Conservation (phyloP, 352 stramenopile genomes). For the Pythium aphanidermatum region DNA sequence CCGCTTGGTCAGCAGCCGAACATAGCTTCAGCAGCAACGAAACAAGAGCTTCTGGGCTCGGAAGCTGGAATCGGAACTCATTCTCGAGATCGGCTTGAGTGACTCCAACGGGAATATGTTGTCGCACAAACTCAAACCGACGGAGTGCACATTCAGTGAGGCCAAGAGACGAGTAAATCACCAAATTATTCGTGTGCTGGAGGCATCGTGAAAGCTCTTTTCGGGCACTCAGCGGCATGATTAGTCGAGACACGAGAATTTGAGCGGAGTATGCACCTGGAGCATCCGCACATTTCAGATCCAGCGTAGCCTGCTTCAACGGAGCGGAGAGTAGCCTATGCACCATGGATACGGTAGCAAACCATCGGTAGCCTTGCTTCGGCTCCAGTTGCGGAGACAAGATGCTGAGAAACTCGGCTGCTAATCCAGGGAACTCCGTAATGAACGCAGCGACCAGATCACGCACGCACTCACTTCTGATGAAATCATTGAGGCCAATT, state of each 20-base stretch:
- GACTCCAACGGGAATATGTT: constrained; percentile 14
- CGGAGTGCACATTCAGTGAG: constrained; percentile 55
- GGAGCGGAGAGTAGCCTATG: constrained; percentile 57
- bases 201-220: constrained; percentile 81
- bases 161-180: constrained; percentile 70
- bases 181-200: constrained; percentile 64
- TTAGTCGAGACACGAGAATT: constrained; percentile 44
- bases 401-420: constrained; percentile 51
- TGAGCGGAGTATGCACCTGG: constrained; percentile 25
- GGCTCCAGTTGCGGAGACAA: constrained; percentile 66
- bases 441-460: constrained; percentile 53
- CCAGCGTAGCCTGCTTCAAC: constrained; percentile 27
- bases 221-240: constrained; percentile 58
- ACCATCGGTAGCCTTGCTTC: constrained; percentile 72
- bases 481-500: constrained; percentile 57
- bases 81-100: constrained; percentile 37
- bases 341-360: constrained; percentile 60
- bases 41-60: constrained; percentile 71
- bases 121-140: constrained; percentile 40
- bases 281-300: constrained; percentile 14
- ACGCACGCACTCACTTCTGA: constrained; percentile 44
- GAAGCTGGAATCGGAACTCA: constrained; percentile 62
- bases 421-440: constrained; percentile 48
- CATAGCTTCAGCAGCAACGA: constrained; percentile 77
- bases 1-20: constrained; percentile 23